phyloP scores from a whole-genome alignment of 208 protist species.

The Crithidia thermophila region DNA sequence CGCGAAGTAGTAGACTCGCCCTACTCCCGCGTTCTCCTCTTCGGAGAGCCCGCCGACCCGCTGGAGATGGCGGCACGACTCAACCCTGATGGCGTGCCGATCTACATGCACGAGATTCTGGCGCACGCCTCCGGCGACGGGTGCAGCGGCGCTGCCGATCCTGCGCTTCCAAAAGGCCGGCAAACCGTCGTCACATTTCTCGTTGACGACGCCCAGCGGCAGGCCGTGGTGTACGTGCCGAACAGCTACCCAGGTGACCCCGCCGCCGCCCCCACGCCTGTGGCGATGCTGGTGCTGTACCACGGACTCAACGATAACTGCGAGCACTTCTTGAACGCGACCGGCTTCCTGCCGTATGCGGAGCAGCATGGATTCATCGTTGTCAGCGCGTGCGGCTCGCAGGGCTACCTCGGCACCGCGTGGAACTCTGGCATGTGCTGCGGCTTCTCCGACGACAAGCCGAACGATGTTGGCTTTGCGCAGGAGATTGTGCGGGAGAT shows the following conservation, averaged over 20 bases:
- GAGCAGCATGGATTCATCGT: conserved; percentile 57
- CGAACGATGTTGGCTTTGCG: conserved; percentile 62
- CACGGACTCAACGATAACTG: conserved; percentile 77
- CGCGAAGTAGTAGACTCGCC: neutral
- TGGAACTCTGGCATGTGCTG: conserved; percentile 83
- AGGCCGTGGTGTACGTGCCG: conserved; percentile 58
- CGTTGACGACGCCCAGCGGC: conserved; percentile 18
- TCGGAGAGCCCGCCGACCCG: neutral
- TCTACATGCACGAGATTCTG: conserved; percentile 6
- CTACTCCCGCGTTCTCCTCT: neutral
- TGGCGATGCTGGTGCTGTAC: conserved; percentile 57
- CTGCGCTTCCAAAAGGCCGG: conserved; percentile 29
- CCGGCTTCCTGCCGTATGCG: conserved; percentile 53
- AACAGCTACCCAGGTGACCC: conserved; percentile 14
- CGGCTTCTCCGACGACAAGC: conserved; percentile 48
- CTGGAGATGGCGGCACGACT: neutral
- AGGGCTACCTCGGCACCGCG: conserved; percentile 52
- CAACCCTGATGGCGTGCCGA: conserved; percentile 1
- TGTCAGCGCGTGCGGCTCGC: conserved; percentile 63
- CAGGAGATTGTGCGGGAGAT: conserved; percentile 36
- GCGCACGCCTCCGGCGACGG: neutral
- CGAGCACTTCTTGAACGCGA: conserved; percentile 51
- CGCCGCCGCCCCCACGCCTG: neutral
- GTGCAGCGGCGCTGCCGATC: conserved; percentile 2
- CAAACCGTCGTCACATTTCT: conserved; percentile 45